Base-by-base conservation (phyloP, 805 yeast genomes). In the Candida fluviatilis region DNA sequence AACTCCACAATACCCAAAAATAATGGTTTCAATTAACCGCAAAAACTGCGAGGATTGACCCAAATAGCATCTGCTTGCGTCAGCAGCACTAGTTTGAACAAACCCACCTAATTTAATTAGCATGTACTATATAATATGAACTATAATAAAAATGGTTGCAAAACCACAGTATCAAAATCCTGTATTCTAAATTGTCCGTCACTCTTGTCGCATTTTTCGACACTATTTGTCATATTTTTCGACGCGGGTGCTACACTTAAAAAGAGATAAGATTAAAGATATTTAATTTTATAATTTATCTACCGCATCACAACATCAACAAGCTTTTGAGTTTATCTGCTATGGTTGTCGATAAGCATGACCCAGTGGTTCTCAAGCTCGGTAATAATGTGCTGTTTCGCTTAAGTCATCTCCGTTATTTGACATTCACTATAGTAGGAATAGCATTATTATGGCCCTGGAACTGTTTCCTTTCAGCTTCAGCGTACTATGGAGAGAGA, bases 371-470 rank as follows among this genome's bases (percentile, higher is more conserved):
- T 8, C 39, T 57, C 5, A 38, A 35, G 23, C 6, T 51, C 2
- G 14, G 31, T 32, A 7, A 18, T 18, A 29, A 30, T 12, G 18
- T 35, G 14, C 39, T 17, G 34, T 23, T 45, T 47, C 46, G 47
- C n/a, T 47, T 62, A 12, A 57, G 68, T 2, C 62, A 56, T 43
- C 50, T 68, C 17, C 52, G 55, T 32, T 86, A 84, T 52, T 18
- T 72, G 8, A 76, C 91, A 0, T 88, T 83, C 51, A 61, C 79
- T 17, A 49, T 76, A 10, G 71, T 85, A 5, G 97, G 97, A 0
- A 70, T 87, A 11, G 83, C 95, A 1, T 68, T 84, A 15, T 69
- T 91, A 15, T 91, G 98, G 97, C 98, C 98, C 0, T 91, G 98
- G 96, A 93, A 91, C 66, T 80, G 93, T 49, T 82, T 90, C 46